Percentiles rank a stretch among this genome's conserved stretches.
phyloP scores from a whole-genome alignment of 768 basidiomycete genomes.

The Mycena kentingensis region DNA sequence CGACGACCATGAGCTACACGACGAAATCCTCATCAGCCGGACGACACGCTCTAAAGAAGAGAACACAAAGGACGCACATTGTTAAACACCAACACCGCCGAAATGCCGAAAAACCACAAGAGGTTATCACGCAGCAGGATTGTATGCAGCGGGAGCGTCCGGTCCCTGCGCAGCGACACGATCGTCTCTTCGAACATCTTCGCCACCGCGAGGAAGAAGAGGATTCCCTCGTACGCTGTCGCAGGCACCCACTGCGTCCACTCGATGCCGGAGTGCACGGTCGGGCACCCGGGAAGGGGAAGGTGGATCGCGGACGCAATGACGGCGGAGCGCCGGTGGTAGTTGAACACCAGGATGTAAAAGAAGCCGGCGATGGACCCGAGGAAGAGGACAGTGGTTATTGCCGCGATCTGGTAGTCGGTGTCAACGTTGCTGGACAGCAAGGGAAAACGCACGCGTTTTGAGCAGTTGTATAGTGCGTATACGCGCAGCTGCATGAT shows the following conservation, averaged over 20 bases:
- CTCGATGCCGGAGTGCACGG: slow-evolving; percentile 42
- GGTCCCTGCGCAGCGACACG: slow-evolving; percentile 27
- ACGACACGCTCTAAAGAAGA: background rate
- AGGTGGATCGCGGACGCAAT: slow-evolving; percentile 39
- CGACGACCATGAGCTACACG: slow-evolving; percentile 20
- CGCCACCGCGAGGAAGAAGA: slow-evolving; percentile 43
- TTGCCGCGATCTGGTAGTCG: slow-evolving; percentile 34
- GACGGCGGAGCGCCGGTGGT: slow-evolving; percentile 34
- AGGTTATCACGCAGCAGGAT: slow-evolving; percentile 47
- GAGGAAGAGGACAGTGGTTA: slow-evolving; percentile 43
- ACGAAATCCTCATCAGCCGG: background rate
- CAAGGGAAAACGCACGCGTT: slow-evolving; percentile 31
- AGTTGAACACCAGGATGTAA: slow-evolving; percentile 43
- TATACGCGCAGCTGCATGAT: slow-evolving; percentile 51
- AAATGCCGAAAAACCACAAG: slow-evolving; percentile 45
- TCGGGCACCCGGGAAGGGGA: slow-evolving; percentile 44
- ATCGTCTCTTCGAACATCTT: slow-evolving; percentile 33
- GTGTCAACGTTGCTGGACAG: background rate
- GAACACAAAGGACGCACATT: slow-evolving; percentile 37
- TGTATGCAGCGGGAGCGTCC: slow-evolving; percentile 33
- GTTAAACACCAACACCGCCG: slow-evolving; percentile 44
- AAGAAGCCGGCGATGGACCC: slow-evolving; percentile 44
- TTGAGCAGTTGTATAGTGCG: slow-evolving; percentile 43
- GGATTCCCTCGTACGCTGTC: slow-evolving; percentile 40
- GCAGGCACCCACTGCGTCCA: slow-evolving; percentile 49